These are phyloP conservation scores for Diplotaxis tenuifolia DNA, from an alignment of 345 rosid species.

Conservation along the genomic window DNA sequence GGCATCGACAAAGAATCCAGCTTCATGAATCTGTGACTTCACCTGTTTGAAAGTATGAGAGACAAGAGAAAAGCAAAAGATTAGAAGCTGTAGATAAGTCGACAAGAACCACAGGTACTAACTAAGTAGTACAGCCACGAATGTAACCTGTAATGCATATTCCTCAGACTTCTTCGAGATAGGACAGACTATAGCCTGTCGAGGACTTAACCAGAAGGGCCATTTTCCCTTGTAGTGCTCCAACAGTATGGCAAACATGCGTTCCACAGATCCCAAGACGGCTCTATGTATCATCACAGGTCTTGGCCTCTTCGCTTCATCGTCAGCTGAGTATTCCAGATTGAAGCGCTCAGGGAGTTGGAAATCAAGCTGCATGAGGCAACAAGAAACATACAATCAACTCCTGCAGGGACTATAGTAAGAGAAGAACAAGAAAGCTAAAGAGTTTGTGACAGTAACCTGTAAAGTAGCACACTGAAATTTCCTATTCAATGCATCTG, in stretches of 20 bases:
- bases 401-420: slow-evolving; percentile 5
- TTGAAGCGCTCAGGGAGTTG: slow-evolving; percentile 86
- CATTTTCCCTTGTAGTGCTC: slow-evolving; percentile 99
- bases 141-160: slow-evolving; percentile 66
- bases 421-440: neutral
- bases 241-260: slow-evolving; percentile 88
- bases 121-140: slow-evolving; percentile 4
- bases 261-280: slow-evolving; percentile 91
- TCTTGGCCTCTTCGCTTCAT: slow-evolving; percentile 73
- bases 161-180: slow-evolving; percentile 81
- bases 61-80: slow-evolving; percentile 30
- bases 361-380: slow-evolving; percentile 79
- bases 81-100: slow-evolving; percentile 1
- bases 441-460: slow-evolving; percentile 42
- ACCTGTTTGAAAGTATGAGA: slow-evolving; percentile 45
- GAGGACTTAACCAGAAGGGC: slow-evolving; percentile 99
- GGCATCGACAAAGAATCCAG: slow-evolving; percentile 78
- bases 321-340: slow-evolving; percentile 82
- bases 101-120: neutral
- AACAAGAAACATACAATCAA: slow-evolving; percentile 26
- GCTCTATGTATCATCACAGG: slow-evolving; percentile 99
- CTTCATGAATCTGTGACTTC: slow-evolving; percentile 56
- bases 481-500: slow-evolving; percentile 90
- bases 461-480: slow-evolving; percentile 96
- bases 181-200: slow-evolving; percentile 97